A percentile compares a stretch with the other conserved stretches of the same genome.
Evolutionary conservation across 1,139 yeast genomes (phyloP).

Genomic region (Kodamaea suecica): DNA sequence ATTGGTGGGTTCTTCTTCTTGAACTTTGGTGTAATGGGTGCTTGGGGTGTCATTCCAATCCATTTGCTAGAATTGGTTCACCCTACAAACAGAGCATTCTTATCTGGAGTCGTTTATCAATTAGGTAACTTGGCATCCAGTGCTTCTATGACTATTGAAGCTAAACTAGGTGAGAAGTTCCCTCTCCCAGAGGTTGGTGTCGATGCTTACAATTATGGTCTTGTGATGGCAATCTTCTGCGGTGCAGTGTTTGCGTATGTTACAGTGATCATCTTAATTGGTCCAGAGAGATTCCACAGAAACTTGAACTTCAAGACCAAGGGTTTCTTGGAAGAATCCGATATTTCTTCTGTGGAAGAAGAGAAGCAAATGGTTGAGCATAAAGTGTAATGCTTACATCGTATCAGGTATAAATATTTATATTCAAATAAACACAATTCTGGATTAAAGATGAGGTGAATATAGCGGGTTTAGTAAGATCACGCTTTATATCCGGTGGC

Average conservation of each 20-base stretch:
- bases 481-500: too few relatives aligned
- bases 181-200: slow-evolving; percentile 19
- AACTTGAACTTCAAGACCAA: background rate
- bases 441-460: too few relatives aligned
- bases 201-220: slow-evolving; percentile 27
- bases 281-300: slow-evolving; percentile 26
- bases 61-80: slow-evolving; percentile 37
- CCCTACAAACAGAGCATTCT: slow-evolving; percentile 32
- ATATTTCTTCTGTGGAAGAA: background rate
- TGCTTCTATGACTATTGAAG: slow-evolving; percentile 40
- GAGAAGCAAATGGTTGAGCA: slow-evolving; percentile 1
- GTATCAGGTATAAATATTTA: too few relatives aligned
- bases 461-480: too few relatives aligned
- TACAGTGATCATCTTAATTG: slow-evolving; percentile 26
- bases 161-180: slow-evolving; percentile 29
- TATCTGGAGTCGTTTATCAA: slow-evolving; percentile 38
- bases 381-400: background rate
- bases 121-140: slow-evolving; percentile 38
- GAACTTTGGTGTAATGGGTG: slow-evolving; percentile 33
- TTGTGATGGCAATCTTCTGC: slow-evolving; percentile 38
- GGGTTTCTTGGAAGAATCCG: background rate
- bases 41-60: slow-evolving; percentile 38
- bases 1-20: slow-evolving; percentile 24
- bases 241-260: slow-evolving; percentile 34
- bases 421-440: too few relatives aligned